These are phyloP conservation scores for Gloeostereum incarnatum DNA, from an alignment of 768 basidiomycete genomes.

Conservation along the genomic window DNA sequence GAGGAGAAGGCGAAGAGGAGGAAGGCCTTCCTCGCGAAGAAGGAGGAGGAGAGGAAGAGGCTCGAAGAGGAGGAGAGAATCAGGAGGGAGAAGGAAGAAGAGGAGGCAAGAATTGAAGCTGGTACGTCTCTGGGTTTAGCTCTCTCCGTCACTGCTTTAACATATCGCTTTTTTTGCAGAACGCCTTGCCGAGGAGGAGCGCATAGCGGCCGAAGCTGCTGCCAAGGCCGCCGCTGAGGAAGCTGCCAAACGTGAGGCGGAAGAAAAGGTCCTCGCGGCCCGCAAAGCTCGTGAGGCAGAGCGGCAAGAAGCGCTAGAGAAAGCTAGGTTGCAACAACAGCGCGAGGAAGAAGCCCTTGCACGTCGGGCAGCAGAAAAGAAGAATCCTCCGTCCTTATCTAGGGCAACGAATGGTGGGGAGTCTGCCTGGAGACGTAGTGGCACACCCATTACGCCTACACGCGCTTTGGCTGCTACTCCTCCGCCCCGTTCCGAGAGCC, in stretches of 20 bases:
- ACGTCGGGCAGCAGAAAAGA: conserved; percentile 18
- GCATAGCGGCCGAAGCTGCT: conserved; percentile 36
- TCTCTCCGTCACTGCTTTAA: neutral
- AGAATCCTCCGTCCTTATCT: conserved; percentile 8
- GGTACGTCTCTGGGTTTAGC: conserved; percentile 33
- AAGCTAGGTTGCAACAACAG: conserved; percentile 48
- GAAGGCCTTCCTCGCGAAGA: conserved; percentile 42
- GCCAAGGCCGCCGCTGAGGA: conserved; percentile 37
- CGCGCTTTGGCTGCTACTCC: conserved; percentile 19
- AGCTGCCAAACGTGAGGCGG: conserved; percentile 50
- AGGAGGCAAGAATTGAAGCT: conserved; percentile 34
- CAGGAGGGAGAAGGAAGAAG: conserved; percentile 29
- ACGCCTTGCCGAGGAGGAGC: conserved; percentile 46
- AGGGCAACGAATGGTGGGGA: conserved; percentile 16
- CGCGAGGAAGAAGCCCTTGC: conserved; percentile 68
- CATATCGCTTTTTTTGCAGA: conserved; percentile 21
- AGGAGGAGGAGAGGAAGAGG: conserved; percentile 45
- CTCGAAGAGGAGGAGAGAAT: conserved; percentile 29
- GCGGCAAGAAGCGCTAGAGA: conserved; percentile 40
- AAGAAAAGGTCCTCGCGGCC: conserved; percentile 40
- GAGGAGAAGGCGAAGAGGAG: conserved; percentile 77
- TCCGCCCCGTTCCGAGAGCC: conserved; percentile 47
- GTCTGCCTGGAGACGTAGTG: conserved; percentile 21
- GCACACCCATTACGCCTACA: conserved; percentile 11
- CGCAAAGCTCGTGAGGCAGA: conserved; percentile 46